Conservation (phyloP, 2,329 filamentous ascomycete genomes). For the Parastagonospora nodorum region DNA sequence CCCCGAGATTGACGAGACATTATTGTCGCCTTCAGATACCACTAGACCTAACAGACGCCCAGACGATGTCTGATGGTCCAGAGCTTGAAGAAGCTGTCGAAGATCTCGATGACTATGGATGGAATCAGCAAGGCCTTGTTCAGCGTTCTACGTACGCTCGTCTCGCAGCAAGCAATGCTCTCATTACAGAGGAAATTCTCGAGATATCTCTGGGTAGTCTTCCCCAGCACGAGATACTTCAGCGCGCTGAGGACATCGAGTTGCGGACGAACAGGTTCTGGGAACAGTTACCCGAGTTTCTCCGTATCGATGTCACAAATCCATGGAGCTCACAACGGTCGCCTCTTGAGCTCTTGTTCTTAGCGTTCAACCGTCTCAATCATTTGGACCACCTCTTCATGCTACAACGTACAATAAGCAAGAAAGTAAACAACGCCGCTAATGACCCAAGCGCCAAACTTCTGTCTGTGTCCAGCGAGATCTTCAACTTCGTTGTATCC, state of each 20-base stretch:
- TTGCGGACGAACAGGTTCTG: conserved; percentile 21
- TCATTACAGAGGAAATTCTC: conserved; percentile 63
- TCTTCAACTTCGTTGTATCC: conserved; percentile 46
- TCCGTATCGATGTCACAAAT: conserved; percentile 25
- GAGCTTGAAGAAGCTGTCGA: conserved; percentile 48
- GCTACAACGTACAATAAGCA: conserved; percentile 61
- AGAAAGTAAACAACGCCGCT: conserved; percentile 41
- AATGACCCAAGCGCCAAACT: conserved; percentile 30
- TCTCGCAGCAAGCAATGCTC: conserved; percentile 54
- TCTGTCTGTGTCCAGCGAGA: conserved; percentile 44
- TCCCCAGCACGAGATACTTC: conserved; percentile 43
- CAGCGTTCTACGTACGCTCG: conserved; percentile 54
- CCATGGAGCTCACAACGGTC: conserved; percentile 23
- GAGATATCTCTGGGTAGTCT: conserved; percentile 58
- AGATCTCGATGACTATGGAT: conserved; percentile 56
- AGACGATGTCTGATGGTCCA: conserved; percentile 53
- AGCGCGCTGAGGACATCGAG: conserved; percentile 43
- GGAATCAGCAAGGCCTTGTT: conserved; percentile 55
- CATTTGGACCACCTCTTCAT: conserved; percentile 65
- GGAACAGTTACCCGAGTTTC: conserved; percentile 32
- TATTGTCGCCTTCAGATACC: conserved; percentile 61
- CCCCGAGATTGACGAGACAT: conserved; percentile 58
- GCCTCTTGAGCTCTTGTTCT: conserved; percentile 51
- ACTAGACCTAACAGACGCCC: conserved; percentile 59
- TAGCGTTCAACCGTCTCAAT: conserved; percentile 53